Evolutionary conservation across 768 basidiomycete genomes (phyloP).

Genomic region (Tricholoma terreum): DNA sequence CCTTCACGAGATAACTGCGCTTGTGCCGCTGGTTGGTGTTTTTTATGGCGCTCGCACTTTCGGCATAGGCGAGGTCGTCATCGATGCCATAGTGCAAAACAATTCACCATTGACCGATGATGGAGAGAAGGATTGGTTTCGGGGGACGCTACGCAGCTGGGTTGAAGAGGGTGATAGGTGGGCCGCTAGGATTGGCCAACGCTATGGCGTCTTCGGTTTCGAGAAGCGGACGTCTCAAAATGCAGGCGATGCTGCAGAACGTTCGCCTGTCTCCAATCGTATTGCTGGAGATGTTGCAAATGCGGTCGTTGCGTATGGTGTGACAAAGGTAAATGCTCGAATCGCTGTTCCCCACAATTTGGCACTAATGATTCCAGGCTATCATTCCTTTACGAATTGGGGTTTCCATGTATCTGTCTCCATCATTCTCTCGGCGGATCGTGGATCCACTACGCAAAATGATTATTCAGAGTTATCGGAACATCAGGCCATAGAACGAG

Average conservation of each 20-base stretch:
- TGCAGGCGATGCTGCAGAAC: slow-evolving; percentile 21
- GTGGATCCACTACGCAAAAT: slow-evolving; percentile 57
- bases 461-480: slow-evolving; percentile 30
- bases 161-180: slow-evolving; percentile 74
- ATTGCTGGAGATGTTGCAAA: slow-evolving; percentile 80
- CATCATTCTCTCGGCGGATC: slow-evolving; percentile 65
- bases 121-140: slow-evolving; percentile 36
- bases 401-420: slow-evolving; percentile 67
- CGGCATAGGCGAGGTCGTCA: slow-evolving; percentile 66
- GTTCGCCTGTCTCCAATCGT: slow-evolving; percentile 30
- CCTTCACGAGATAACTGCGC: slow-evolving; percentile 82
- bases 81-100: slow-evolving; percentile 35
- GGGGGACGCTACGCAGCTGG: slow-evolving; percentile 51
- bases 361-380: slow-evolving; percentile 44
- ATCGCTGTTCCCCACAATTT: slow-evolving; percentile 6
- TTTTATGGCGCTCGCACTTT: slow-evolving; percentile 68
- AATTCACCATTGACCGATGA: slow-evolving; percentile 12
- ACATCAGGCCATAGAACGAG: slow-evolving; percentile 5
- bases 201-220: slow-evolving; percentile 82
- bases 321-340: slow-evolving; percentile 60
- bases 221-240: slow-evolving; percentile 44
- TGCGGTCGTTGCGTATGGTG: slow-evolving; percentile 76
- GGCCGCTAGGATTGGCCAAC: slow-evolving; percentile 65
- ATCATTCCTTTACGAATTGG: slow-evolving; percentile 72
- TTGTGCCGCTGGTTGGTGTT: slow-evolving; percentile 69